Percentiles rank a stretch among this genome's conserved stretches.
phyloP scores from a whole-genome alignment of 352 stramenopile genomes.

The Pythium volutum region DNA sequence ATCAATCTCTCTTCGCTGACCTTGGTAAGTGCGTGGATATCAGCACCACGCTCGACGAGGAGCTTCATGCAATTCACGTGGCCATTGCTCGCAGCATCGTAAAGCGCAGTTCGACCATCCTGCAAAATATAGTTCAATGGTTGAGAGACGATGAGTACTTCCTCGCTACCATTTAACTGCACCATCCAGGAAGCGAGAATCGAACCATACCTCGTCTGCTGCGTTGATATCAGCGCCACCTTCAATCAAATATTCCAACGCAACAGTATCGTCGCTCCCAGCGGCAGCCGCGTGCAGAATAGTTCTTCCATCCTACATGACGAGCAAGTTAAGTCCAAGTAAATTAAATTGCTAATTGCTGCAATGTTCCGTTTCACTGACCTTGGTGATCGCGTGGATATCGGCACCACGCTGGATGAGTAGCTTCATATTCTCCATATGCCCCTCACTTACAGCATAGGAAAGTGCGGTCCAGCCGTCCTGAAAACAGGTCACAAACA shows the following conservation, averaged over 20 bases:
- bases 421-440: not conserved
- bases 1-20: not conserved
- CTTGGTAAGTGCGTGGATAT: not conserved
- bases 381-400: not conserved
- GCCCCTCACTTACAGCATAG: not conserved
- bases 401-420: not conserved
- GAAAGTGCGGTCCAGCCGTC: not conserved
- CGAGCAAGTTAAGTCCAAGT: not conserved
- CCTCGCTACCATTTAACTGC: not conserved
- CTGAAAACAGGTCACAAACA: too few relatives aligned
- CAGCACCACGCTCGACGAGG: not conserved
- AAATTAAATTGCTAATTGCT: not conserved
- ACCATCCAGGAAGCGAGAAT: not conserved
- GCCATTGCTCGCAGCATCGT: not conserved
- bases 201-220: not conserved
- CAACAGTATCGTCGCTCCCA: not conserved
- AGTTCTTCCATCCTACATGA: not conserved
- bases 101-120: not conserved
- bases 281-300: not conserved
- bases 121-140: not conserved
- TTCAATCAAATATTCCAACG: not conserved
- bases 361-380: not conserved
- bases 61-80: not conserved
- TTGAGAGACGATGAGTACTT: not conserved
- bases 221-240: not conserved